phyloP scores from a whole-genome alignment of 176 grass and related monocot genomes.

The Paspalum vaginatum region DNA sequence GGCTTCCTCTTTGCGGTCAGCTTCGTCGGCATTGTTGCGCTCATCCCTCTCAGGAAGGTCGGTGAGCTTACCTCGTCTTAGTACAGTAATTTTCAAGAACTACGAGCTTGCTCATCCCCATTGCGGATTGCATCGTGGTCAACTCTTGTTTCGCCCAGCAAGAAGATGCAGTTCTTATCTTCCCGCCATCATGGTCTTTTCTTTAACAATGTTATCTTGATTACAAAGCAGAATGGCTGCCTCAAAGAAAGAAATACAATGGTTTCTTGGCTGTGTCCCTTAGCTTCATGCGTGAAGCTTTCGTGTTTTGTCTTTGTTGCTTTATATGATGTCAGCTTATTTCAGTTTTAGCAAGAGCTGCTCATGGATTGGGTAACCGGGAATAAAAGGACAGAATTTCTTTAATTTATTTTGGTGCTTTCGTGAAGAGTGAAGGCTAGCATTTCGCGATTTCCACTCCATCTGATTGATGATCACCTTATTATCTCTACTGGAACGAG shows the following conservation, averaged over 20 bases:
- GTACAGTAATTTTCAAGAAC: background rate
- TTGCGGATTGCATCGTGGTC: background rate
- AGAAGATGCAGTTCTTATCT: background rate
- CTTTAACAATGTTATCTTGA: background rate
- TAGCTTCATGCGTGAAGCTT: background rate
- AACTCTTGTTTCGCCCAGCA: background rate
- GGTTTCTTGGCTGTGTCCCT: background rate
- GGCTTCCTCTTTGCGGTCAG: constrained; percentile 82
- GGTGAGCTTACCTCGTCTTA: constrained; percentile 16
- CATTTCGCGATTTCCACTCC: constrained; percentile 15
- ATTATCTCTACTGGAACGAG: background rate
- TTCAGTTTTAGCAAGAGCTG: background rate
- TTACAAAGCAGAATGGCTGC: background rate
- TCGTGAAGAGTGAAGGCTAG: background rate
- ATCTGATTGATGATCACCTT: background rate
- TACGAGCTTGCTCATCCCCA: background rate
- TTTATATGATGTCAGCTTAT: background rate
- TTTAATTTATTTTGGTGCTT: background rate
- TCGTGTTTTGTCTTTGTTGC: background rate
- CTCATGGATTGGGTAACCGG: background rate
- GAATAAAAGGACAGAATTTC: constrained; percentile 2
- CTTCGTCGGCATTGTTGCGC: constrained; percentile 77
- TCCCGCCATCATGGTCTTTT: background rate
- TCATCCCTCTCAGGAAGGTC: constrained; percentile 94
- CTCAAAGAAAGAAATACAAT: background rate